Evolutionary conservation across 768 basidiomycete genomes (phyloP).

Genomic region (Chalciporus piperatus): DNA sequence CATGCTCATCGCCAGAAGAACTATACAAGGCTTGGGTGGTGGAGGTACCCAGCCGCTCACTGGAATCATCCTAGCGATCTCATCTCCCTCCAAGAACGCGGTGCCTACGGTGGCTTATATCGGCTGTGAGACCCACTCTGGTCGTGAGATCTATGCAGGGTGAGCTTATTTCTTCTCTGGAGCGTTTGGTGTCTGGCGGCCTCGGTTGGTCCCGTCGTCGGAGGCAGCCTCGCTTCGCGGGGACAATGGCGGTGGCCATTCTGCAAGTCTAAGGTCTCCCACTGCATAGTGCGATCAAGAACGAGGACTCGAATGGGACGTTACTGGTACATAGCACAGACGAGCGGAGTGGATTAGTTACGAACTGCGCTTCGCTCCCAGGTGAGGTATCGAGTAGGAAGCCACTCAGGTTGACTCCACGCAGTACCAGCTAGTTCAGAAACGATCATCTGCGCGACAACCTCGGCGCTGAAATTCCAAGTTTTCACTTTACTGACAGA

Average conservation of each 20-base stretch:
- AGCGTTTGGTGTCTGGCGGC: slow-evolving; percentile 35
- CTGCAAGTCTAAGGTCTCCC: slow-evolving; percentile 23
- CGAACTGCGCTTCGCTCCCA: slow-evolving; percentile 12
- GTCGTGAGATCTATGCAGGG: not conserved
- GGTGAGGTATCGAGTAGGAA: slow-evolving; percentile 55
- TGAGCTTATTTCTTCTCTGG: not conserved
- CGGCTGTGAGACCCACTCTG: slow-evolving; percentile 8
- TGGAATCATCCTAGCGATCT: slow-evolving; percentile 42
- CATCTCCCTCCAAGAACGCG: slow-evolving; percentile 42
- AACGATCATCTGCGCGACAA: slow-evolving; percentile 54
- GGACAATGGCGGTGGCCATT: slow-evolving; percentile 44
- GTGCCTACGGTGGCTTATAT: slow-evolving; percentile 31
- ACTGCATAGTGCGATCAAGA: slow-evolving; percentile 1
- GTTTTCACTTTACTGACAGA: not conserved
- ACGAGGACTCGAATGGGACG: not conserved
- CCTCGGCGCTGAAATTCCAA: slow-evolving; percentile 50
- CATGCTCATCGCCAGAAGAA: slow-evolving; percentile 23
- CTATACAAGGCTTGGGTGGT: slow-evolving; percentile 35
- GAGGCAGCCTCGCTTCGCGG: slow-evolving; percentile 32
- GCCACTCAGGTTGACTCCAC: slow-evolving; percentile 60
- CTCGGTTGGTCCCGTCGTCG: slow-evolving; percentile 34
- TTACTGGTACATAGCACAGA: no score
- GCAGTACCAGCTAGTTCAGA: slow-evolving; percentile 41
- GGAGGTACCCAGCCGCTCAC: slow-evolving; percentile 35
- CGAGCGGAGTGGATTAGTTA: not conserved